Evolutionary conservation across 768 basidiomycete species (phyloP).

Genomic region (Cyclocybe cylindracea): DNA sequence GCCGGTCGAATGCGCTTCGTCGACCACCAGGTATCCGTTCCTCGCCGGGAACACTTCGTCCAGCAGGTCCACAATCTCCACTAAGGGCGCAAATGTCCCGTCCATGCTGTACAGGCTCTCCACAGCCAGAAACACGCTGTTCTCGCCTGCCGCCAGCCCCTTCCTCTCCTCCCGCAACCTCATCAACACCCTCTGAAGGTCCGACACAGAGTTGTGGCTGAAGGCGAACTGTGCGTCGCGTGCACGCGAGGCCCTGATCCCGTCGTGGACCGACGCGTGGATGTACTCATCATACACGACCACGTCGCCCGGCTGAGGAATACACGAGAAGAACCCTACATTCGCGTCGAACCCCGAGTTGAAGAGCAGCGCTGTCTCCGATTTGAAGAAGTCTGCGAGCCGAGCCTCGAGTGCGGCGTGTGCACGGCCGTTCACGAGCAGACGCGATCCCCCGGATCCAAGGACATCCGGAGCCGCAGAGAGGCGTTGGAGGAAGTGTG

Average conservation of each 20-base stretch:
- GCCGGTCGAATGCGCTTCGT: constrained; percentile 94
- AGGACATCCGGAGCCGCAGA: constrained; percentile 55
- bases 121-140: constrained; percentile 75
- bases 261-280: constrained; percentile 91
- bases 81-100: constrained; percentile 82
- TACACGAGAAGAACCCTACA: constrained; percentile 77
- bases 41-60: constrained; percentile 60
- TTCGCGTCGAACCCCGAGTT: constrained; percentile 96
- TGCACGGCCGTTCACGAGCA: constrained; percentile 74
- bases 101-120: constrained; percentile 97
- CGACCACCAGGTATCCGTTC: constrained; percentile 78
- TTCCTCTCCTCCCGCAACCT: constrained; percentile 38
- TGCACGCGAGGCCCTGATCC: constrained; percentile 66
- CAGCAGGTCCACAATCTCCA: constrained; percentile 60
- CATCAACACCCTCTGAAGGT: constrained; percentile 46
- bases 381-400: constrained; percentile 61
- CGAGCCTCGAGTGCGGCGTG: constrained; percentile 76
- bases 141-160: constrained; percentile 36
- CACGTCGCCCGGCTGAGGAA: constrained; percentile 78
- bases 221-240: constrained; percentile 48
- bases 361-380: constrained; percentile 74
- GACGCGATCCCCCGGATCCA: constrained; percentile 86
- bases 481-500: constrained; percentile 58
- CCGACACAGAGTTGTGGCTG: constrained; percentile 67
- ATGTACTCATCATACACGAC: constrained; percentile 85